Percentiles rank a stretch among this genome's conserved stretches.
Evolutionary conservation across 305 asterid genomes (phyloP).

Genomic region (Plantago lanceolata): DNA sequence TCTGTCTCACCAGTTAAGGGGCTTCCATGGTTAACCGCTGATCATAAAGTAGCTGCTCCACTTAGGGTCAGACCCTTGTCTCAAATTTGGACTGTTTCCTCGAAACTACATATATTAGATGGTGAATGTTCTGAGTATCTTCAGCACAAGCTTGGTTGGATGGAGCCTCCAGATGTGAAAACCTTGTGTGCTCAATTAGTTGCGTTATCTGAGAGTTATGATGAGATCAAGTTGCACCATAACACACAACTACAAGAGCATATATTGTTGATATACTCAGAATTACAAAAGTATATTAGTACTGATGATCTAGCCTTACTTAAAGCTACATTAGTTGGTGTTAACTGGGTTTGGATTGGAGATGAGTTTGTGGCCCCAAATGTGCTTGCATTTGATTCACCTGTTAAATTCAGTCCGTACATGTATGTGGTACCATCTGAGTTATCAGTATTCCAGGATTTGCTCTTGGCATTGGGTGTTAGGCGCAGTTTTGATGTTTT

Average conservation of each 20-base stretch:
- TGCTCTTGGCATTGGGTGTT: conserved; percentile 87
- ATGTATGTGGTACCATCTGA: conserved; percentile 94
- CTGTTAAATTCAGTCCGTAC: conserved; percentile 91
- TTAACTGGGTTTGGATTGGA: conserved; percentile 94
- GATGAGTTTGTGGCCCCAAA: conserved; percentile 85
- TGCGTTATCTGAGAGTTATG: conserved; percentile 57
- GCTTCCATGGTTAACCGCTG: conserved; percentile 74
- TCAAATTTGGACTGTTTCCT: conserved; percentile 86
- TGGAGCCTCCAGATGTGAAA: conserved; percentile 44
- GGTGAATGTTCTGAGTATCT: conserved; percentile 72
- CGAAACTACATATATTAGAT: conserved; percentile 65
- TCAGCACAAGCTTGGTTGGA: conserved; percentile 79
- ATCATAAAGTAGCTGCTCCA: conserved; percentile 59
- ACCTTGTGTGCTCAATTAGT: conserved; percentile 67
- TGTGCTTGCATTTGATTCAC: conserved; percentile 94
- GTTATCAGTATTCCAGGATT: conserved; percentile 68
- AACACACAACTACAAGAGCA: conserved; percentile 63
- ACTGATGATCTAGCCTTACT: conserved; percentile 49
- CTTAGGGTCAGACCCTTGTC: conserved; percentile 65
- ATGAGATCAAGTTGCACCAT: conserved; percentile 40
- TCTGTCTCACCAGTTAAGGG: conserved; percentile 60
- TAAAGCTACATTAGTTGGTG: conserved; percentile 55
- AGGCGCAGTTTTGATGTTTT: conserved; percentile 66
- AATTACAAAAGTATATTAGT: conserved; percentile 61
- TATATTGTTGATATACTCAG: conserved; percentile 60